These are phyloP conservation scores for Phylloporus arenicola DNA, from an alignment of 768 basidiomycete genomes.

Conservation along the genomic window DNA sequence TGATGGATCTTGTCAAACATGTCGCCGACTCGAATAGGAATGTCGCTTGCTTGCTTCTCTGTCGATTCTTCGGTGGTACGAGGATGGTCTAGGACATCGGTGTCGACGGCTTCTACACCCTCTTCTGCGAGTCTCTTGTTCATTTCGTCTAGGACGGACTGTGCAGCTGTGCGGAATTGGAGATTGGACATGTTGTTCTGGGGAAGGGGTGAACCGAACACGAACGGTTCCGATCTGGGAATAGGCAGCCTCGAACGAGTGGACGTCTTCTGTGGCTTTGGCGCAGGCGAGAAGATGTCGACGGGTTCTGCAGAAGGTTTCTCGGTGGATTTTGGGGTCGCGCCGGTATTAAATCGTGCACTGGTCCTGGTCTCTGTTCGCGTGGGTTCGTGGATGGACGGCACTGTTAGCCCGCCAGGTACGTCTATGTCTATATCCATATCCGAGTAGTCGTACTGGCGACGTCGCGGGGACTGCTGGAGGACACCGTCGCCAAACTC, in stretches of 20 bases:
- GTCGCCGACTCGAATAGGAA: slow-evolving; percentile 22
- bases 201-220: slow-evolving; percentile 74
- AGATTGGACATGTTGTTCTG: slow-evolving; percentile 55
- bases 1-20: slow-evolving; percentile 59
- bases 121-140: slow-evolving; percentile 60
- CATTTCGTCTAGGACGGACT: slow-evolving; percentile 78
- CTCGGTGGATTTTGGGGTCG: slow-evolving; percentile 23
- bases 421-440: slow-evolving; percentile 34
- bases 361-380: slow-evolving; percentile 11
- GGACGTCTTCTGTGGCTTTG: slow-evolving; percentile 15
- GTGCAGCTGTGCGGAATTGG: slow-evolving; percentile 63
- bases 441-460: slow-evolving; percentile 25
- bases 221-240: slow-evolving; percentile 45
- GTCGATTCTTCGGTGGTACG: slow-evolving; percentile 4
- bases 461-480: slow-evolving; percentile 9
- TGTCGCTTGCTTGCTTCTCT: slow-evolving; percentile 18
- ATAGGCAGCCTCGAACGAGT: slow-evolving; percentile 20
- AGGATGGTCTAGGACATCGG: slow-evolving; percentile 39
- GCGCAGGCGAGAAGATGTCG: slow-evolving; percentile 41
- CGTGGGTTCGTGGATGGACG: slow-evolving; percentile 17
- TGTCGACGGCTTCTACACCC: slow-evolving; percentile 46
- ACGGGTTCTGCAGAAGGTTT: slow-evolving; percentile 28
- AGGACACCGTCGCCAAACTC: slow-evolving; percentile 23
- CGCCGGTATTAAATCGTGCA: slow-evolving; percentile 18
- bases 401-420: slow-evolving; percentile 30